A percentile compares a stretch with the other conserved stretches of the same genome.
Conservation (phyloP, 345 rosid species). For the Viola odorata region DNA sequence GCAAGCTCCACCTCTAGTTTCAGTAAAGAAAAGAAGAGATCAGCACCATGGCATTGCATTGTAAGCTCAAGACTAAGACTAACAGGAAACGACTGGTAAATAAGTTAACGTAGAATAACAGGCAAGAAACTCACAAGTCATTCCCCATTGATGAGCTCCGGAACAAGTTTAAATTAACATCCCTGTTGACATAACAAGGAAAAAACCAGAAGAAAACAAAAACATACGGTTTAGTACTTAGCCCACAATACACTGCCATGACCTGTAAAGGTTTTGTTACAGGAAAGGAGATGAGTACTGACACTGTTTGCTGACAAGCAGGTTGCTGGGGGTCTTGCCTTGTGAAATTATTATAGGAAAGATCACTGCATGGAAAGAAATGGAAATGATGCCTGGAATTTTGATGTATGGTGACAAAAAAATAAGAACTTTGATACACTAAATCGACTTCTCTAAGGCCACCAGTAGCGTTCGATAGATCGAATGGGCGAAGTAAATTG, state of each 20-base stretch:
- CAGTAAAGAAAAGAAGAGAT: background rate
- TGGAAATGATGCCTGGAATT: conserved; percentile 32
- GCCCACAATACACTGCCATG: no score
- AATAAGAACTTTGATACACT: no score
- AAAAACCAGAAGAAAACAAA: background rate
- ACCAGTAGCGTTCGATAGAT: no score
- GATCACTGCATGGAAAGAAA: conserved; percentile 44
- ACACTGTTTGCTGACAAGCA: conserved; percentile 51
- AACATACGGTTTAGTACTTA: background rate
- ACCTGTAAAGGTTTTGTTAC: background rate
- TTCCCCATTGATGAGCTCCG: conserved; percentile 30
- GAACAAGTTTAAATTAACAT: conserved; percentile 38
- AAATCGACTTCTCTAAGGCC: no score
- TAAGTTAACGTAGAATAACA: background rate
- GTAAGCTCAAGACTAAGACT: background rate
- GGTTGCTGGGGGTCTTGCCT: conserved; percentile 39
- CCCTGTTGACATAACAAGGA: conserved; percentile 14
- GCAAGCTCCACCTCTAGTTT: conserved; percentile 17
- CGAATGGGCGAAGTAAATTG: no score
- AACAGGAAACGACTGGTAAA: background rate
- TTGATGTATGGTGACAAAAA: background rate
- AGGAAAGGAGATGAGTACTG: conserved; percentile 8
- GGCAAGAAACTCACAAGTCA: conserved; percentile 26
- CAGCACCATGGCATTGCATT: background rate
- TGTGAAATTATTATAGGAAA: conserved; percentile 65